These are phyloP conservation scores for Pseudogymnoascus sp. DNA, from an alignment of 2,329 filamentous ascomycete genomes.

Conservation along the genomic window DNA sequence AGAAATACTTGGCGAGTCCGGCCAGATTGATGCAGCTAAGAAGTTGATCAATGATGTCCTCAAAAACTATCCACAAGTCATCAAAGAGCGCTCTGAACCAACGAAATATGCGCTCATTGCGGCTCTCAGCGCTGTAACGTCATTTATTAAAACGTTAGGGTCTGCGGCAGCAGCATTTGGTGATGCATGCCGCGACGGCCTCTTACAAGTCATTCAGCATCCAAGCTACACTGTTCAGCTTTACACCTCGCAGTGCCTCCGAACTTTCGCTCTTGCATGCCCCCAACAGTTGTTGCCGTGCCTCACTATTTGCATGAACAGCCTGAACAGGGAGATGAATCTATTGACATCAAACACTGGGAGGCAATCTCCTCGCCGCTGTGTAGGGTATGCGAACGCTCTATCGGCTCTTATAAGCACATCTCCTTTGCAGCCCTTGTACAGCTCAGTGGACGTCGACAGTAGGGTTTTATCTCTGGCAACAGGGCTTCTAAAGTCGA, in stretches of 20 bases:
- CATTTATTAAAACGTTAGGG: conserved; percentile 70
- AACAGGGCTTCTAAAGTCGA: conserved; percentile 84
- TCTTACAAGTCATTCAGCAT: conserved; percentile 86
- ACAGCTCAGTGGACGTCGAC: conserved; percentile 93
- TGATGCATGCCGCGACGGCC: conserved; percentile 74
- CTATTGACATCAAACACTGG: conserved; percentile 55
- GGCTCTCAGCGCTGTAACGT: conserved; percentile 68
- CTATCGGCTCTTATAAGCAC: conserved; percentile 86
- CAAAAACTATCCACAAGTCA: conserved; percentile 86
- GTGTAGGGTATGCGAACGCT: conserved; percentile 85
- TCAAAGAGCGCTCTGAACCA: conserved; percentile 82
- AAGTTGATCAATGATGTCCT: conserved; percentile 78
- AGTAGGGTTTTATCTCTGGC: conserved; percentile 85
- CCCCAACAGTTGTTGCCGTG: conserved; percentile 87
- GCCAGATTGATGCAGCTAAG: conserved; percentile 74
- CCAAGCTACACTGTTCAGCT: conserved; percentile 95
- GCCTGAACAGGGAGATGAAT: conserved; percentile 75
- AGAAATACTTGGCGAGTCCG: conserved; percentile 78
- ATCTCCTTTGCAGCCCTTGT: conserved; percentile 77
- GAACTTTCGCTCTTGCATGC: conserved; percentile 79
- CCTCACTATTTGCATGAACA: conserved; percentile 94
- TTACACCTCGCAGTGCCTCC: conserved; percentile 76
- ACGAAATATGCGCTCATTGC: conserved; percentile 77
- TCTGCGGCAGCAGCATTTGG: conserved; percentile 73
- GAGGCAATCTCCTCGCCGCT: conserved; percentile 71